phyloP scores from a whole-genome alignment of 2,329 filamentous ascomycete species.

The Fusarium sp. region DNA sequence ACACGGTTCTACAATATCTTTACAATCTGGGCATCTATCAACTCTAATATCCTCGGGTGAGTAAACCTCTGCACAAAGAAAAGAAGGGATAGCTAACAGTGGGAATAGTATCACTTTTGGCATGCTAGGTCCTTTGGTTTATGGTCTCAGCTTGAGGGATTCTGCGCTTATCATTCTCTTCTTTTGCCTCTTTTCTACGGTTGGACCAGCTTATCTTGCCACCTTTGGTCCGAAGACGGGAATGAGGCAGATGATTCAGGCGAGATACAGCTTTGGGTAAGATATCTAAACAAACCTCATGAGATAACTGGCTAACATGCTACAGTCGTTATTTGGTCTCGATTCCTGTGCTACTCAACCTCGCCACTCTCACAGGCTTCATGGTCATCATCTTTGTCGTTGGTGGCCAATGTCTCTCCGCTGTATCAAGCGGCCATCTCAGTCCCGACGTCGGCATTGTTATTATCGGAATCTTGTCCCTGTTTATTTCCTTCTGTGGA shows the following conservation, averaged over 20 bases:
- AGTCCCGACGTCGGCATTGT: constrained; percentile 68
- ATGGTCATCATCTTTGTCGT: constrained; percentile 70
- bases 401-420: constrained; percentile 68
- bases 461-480: constrained; percentile 65
- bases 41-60: constrained; percentile 59
- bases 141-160: constrained; percentile 66
- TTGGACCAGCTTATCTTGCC: constrained; percentile 66
- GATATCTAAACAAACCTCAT: background rate
- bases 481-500: constrained; percentile 72
- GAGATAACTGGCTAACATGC: background rate
- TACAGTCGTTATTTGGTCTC: constrained; percentile 65
- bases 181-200: constrained; percentile 66
- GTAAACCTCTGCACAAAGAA: constrained; percentile 17
- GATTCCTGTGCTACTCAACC: constrained; percentile 70
- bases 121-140: constrained; percentile 67
- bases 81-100: constrained; percentile 2
- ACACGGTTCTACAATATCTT: constrained; percentile 58
- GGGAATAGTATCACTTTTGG: constrained; percentile 67
- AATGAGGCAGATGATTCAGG: constrained; percentile 73
- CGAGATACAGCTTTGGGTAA: constrained; percentile 70
- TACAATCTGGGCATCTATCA: constrained; percentile 62
- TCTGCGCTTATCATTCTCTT: constrained; percentile 70
- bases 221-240: constrained; percentile 71
- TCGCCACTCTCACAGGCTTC: constrained; percentile 72
- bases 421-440: constrained; percentile 61